Conservation (phyloP, 2,329 filamentous ascomycete genomes). For the Coniochaeta sp. region DNA sequence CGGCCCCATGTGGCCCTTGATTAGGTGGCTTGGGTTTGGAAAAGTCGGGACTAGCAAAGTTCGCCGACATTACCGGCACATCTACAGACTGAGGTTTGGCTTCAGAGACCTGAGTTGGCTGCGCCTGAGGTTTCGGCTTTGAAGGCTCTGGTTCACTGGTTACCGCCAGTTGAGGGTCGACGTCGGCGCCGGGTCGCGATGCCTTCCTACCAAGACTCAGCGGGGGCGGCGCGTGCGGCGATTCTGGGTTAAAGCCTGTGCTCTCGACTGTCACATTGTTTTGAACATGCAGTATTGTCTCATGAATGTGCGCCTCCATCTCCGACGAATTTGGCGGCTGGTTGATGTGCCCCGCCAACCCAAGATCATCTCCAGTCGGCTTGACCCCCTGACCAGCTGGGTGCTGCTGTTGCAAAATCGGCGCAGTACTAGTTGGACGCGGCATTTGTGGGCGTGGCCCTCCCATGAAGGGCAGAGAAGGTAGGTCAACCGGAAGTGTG, state of each 20-base stretch:
- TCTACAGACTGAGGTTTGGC: not conserved
- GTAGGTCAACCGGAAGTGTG: conserved; percentile 15
- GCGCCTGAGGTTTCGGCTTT: not conserved
- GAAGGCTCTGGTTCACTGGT: not conserved
- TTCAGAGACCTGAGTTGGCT: not conserved
- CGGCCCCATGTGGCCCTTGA: not conserved
- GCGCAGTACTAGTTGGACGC: not conserved
- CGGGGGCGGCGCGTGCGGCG: not conserved
- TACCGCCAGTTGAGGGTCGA: not conserved
- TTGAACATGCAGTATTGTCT: not conserved
- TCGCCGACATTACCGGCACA: not conserved
- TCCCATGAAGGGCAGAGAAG: conserved; percentile 15
- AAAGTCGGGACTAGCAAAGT: not conserved
- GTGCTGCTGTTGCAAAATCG: not conserved
- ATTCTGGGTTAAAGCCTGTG: not conserved
- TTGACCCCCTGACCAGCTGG: not conserved
- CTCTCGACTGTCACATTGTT: not conserved
- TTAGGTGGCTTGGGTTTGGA: not conserved
- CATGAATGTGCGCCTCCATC: not conserved
- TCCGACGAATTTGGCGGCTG: not conserved
- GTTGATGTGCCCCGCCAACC: not conserved
- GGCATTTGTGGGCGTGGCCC: not conserved
- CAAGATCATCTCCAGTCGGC: not conserved
- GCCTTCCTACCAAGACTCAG: not conserved
- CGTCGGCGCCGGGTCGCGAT: not conserved